Base-by-base conservation (phyloP, 2,329 filamentous ascomycete genomes). In the Nemania bipapillata region DNA sequence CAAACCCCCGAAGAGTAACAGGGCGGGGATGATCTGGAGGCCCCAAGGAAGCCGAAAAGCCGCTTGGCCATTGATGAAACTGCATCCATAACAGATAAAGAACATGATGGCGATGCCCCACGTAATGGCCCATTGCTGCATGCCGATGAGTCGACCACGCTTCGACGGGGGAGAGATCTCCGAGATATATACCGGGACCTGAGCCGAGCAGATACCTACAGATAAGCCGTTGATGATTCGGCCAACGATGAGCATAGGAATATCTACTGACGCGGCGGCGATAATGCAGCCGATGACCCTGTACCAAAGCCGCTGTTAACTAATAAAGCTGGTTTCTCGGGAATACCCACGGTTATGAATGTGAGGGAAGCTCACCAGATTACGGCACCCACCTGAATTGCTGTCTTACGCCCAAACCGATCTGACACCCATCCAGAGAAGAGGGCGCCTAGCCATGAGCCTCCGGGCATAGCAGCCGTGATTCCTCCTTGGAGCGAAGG, bases 131-230 rank as follows among this genome's bases (percentile, higher is more conserved):
- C 79, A 83, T 71, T 84, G 82, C 72, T 84, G 81, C 74, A 83
- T 79, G 11, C 80, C 79, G 40, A 84, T 81, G 35, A 84, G 77
- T 11, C 80, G 80, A 30, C 82, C 82, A 42, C 83, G 78, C 72
- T 79, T 80, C 69, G 81, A 83, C 78, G 86, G 74, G 77, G 81
- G 83, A 0, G 83, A 86, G 26, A 91, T 77, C 76, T 92, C 91
- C 35, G 89, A 87, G 57, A 92, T 87, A 78, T 92, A 92, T 66
- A 91, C 89, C 0, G 89, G 90, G 1, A 91, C 90, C 76, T 92
- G 89, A 28, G 90, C 89, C 26, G 89, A 92, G 78, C 87, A 90
- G 76, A 92, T 92, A 72, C 91, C 91, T 68, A 92, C 90, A 55
- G 87, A 86, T 71, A 92, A 77, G 68, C 91, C 91, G 80, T 92